Percentiles rank a stretch among this genome's conserved stretches.
These are phyloP conservation scores for Angophora floribunda DNA, from an alignment of 345 rosid species.

Conservation along the genomic window DNA sequence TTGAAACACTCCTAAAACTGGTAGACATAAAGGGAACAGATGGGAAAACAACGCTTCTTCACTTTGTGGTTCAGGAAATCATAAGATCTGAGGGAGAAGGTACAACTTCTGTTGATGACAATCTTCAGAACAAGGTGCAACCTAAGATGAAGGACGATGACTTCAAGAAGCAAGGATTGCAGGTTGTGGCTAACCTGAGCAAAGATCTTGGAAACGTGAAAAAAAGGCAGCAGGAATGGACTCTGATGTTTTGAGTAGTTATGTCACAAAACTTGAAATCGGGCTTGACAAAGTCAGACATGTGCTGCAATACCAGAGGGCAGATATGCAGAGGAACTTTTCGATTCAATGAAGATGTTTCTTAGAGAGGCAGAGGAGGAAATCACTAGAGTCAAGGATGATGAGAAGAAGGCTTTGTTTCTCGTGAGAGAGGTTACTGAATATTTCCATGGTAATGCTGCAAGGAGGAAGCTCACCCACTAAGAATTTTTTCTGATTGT, in stretches of 20 bases:
- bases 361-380: conserved; percentile 79
- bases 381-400: conserved; percentile 51
- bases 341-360: conserved; percentile 58
- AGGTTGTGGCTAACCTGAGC: conserved; percentile 82
- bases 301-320: conserved; percentile 65
- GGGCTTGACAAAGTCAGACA: conserved; percentile 72
- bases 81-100: conserved; percentile 62
- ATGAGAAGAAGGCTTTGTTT: conserved; percentile 61
- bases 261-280: conserved; percentile 69
- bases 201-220: conserved; percentile 79
- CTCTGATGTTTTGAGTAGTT: conserved; percentile 83
- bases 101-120: conserved; percentile 23
- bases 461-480: conserved; percentile 90
- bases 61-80: conserved; percentile 98
- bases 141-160: conserved; percentile 40
- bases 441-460: conserved; percentile 83
- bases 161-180: conserved; percentile 83
- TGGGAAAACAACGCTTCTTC: conserved; percentile 95
- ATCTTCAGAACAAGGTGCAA: neutral
- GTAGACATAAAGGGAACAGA: conserved; percentile 94
- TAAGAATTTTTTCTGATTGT: conserved; percentile 88
- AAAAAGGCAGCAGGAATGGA: conserved; percentile 96
- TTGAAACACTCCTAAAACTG: conserved; percentile 96
- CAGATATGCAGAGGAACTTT: conserved; percentile 59
- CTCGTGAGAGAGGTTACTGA: conserved; percentile 90